Conservation (phyloP, 768 basidiomycete genomes). For the Mycena floridula region DNA sequence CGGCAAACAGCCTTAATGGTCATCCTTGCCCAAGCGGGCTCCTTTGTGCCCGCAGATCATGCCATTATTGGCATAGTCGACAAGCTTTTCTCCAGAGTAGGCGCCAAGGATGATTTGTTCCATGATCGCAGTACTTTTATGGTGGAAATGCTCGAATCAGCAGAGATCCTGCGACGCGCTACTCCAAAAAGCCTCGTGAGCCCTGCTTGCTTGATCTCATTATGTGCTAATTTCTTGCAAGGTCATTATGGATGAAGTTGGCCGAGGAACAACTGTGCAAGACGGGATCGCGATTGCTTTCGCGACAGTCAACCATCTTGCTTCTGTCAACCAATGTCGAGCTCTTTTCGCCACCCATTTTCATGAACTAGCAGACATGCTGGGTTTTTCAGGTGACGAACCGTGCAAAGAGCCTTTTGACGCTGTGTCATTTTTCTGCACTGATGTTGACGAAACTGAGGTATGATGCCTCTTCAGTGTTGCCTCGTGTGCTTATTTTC, state of each 20-base stretch:
- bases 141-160: constrained; percentile 97
- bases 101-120: constrained; percentile 92
- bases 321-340: constrained; percentile 64
- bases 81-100: constrained; percentile 88
- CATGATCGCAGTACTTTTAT: constrained; percentile 94
- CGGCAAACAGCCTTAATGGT: constrained; percentile 88
- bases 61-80: constrained; percentile 86
- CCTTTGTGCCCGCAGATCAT: constrained; percentile 84
- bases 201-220: too few relatives aligned
- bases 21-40: constrained; percentile 88
- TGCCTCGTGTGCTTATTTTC: not conserved
- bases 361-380: constrained; percentile 85
- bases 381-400: constrained; percentile 50
- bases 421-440: constrained; percentile 82
- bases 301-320: constrained; percentile 79
- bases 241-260: constrained; percentile 99
- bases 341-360: constrained; percentile 99
- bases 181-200: constrained; percentile 78
- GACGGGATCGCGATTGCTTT: constrained; percentile 95
- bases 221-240: constrained; percentile 19
- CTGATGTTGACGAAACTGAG: constrained; percentile 72
- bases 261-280: constrained; percentile 86
- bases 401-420: constrained; percentile 42
- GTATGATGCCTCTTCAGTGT: constrained; percentile 42
- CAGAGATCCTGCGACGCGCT: constrained; percentile 81